A percentile compares a stretch with the other conserved stretches of the same genome.
These are phyloP conservation scores for Postia placenta DNA, from an alignment of 768 basidiomycete species.

Conservation along the genomic window DNA sequence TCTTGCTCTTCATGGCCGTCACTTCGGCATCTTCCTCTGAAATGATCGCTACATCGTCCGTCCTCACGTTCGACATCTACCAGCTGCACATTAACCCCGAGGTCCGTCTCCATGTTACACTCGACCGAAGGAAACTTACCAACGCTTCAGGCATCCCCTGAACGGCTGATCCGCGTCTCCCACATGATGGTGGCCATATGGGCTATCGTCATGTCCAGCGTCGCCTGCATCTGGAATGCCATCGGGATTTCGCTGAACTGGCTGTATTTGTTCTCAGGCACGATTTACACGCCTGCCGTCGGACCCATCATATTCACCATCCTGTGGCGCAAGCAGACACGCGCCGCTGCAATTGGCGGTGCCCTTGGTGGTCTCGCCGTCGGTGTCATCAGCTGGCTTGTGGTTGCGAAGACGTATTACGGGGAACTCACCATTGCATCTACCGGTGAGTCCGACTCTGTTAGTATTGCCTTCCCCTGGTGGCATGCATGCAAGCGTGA, in stretches of 20 bases:
- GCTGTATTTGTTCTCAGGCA: constrained; percentile 1
- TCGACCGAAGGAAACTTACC: neutral
- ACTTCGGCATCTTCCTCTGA: constrained; percentile 21
- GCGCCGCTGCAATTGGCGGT: neutral
- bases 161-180: neutral
- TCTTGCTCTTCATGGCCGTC: constrained; percentile 24
- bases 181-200: neutral
- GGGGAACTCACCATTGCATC: neutral
- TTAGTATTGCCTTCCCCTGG: neutral
- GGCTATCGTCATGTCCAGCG: neutral
- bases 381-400: neutral
- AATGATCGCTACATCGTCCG: constrained; percentile 20
- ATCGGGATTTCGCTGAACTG: constrained; percentile 2
- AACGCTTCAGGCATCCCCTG: neutral
- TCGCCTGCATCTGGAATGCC: constrained; percentile 1
- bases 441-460: neutral
- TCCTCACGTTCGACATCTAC: constrained; percentile 12
- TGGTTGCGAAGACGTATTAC: neutral
- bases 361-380: neutral
- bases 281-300: neutral
- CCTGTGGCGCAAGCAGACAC: neutral
- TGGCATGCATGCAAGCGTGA: neutral
- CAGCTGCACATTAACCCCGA: neutral
- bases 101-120: neutral
- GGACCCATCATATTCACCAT: neutral